Base-by-base conservation (phyloP, 257 asterid genomes). In the Nicotiana undulata region DNA sequence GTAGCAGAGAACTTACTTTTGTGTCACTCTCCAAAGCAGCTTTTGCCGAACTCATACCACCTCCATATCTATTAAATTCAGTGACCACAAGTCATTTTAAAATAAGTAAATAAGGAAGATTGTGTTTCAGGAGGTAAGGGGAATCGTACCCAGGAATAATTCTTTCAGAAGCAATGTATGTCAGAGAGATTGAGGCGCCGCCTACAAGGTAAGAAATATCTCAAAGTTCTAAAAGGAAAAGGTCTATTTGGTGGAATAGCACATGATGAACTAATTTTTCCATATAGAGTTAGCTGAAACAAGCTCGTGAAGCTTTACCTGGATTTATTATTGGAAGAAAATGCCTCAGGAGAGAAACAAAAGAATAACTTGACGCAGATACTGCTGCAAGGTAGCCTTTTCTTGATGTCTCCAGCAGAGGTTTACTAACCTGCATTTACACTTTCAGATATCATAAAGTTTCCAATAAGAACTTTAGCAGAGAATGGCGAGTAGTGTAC, bases 21-120 rank as follows among this genome's bases (percentile, higher is more conserved):
- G 98, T 94, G 89, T 94, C 98, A 79, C 98, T 91, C 88, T 94
- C 98, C 10, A 94, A 90, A 86, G 98, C 97, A 85, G 98, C 91
- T 85, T 94, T 94, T 7, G 97, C 98, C 0, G 98, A 92, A 86
- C 97, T 92, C 98, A 94, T 94, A 31, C 98, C 97, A 40, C 97
- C 98, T 40, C 98, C 98, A 67, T 93, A 94, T 79, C 98, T 94
- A 89, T 40, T 83, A 82, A 81, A 63, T 70, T 65, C 70, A 82
- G 17, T 79, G 63, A 64, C 65, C 31, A 64, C 81, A 55, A 61
- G 63, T 17, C 17, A 52, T 12, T 29, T 52, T 51, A 1, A 17
- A 24, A 34, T 40, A 17, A 70, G 58, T 58, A 84, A 76, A 75
- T 26, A 29, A 18, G 20, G 51, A 22, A 65, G 13, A 16, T 24